These are phyloP conservation scores for Pythium monospermum DNA, from an alignment of 352 stramenopile species.

Conservation along the genomic window DNA sequence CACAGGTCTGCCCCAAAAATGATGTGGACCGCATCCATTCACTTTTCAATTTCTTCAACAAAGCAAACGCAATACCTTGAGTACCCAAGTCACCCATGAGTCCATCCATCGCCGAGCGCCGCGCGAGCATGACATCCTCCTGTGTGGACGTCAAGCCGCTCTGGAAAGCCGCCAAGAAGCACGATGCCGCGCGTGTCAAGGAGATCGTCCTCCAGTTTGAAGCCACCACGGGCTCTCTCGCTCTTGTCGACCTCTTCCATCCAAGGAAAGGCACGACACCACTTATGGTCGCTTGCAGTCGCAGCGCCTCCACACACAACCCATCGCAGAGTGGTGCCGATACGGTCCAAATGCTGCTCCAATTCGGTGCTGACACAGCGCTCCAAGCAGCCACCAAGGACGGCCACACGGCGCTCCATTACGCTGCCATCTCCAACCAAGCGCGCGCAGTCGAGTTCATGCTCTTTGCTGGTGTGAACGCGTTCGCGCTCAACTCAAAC, in stretches of 20 bases:
- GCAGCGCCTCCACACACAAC: slow-evolving; percentile 27
- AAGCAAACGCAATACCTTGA: too few species aligned
- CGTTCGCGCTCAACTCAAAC: slow-evolving; percentile 46
- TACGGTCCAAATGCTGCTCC: slow-evolving; percentile 46
- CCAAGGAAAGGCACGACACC: slow-evolving; percentile 42
- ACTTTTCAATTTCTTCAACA: too few species aligned
- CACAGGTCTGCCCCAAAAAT: too few species aligned
- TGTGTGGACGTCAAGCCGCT: slow-evolving; percentile 11
- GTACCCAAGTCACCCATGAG: not conserved
- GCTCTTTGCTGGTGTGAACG: slow-evolving; percentile 37
- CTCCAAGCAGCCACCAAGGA: slow-evolving; percentile 31
- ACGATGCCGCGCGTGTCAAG: slow-evolving; percentile 14
- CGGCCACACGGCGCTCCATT: slow-evolving; percentile 57
- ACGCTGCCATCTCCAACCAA: slow-evolving; percentile 53
- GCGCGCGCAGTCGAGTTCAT: slow-evolving; percentile 47
- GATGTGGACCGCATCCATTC: too few species aligned
- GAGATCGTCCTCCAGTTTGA: slow-evolving; percentile 10
- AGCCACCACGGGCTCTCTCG: slow-evolving; percentile 9
- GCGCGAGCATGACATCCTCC: not conserved
- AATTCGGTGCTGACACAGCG: slow-evolving; percentile 46
- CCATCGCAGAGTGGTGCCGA: slow-evolving; percentile 16
- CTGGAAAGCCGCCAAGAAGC: slow-evolving; percentile 22
- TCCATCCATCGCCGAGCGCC: not conserved
- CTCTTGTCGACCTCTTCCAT: slow-evolving; percentile 37
- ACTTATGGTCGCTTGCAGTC: slow-evolving; percentile 59